Conservation (phyloP, 257 asterid genomes). For the Capsicum rhomboideum region DNA sequence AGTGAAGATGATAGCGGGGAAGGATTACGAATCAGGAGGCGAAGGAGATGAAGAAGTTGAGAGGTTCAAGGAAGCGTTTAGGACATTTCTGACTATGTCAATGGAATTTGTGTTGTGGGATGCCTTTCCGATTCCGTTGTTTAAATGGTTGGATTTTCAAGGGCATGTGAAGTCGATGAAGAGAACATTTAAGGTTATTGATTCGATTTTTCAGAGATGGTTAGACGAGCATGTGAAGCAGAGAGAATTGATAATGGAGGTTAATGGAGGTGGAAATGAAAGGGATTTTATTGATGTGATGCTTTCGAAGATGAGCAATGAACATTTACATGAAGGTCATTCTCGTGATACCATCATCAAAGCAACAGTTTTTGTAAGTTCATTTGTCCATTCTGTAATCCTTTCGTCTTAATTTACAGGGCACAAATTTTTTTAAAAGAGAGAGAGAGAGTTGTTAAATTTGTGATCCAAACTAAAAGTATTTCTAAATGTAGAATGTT, state of each 20-base stretch:
- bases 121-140: slow-evolving; percentile 1
- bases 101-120: slow-evolving; percentile 1
- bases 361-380: background rate
- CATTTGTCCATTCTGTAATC: background rate
- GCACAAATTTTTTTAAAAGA: too few relatives aligned
- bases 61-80: background rate
- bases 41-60: background rate
- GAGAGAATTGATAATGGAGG: background rate
- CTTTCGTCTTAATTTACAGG: too few relatives aligned
- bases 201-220: slow-evolving; percentile 12
- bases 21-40: background rate
- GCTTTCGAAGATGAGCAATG: background rate
- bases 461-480: too few relatives aligned
- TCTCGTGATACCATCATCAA: background rate
- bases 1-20: slow-evolving; percentile 10
- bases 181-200: slow-evolving; percentile 1
- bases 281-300: slow-evolving; percentile 12
- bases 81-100: slow-evolving; percentile 7
- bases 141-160: slow-evolving; percentile 12
- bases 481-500: too few relatives aligned
- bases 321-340: background rate
- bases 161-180: slow-evolving; percentile 1
- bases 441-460: too few relatives aligned
- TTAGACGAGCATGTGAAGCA: slow-evolving; percentile 5
- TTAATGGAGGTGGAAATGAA: background rate